Base-by-base conservation (phyloP, 2,329 filamentous ascomycete genomes). In the Phialophora tarda region DNA sequence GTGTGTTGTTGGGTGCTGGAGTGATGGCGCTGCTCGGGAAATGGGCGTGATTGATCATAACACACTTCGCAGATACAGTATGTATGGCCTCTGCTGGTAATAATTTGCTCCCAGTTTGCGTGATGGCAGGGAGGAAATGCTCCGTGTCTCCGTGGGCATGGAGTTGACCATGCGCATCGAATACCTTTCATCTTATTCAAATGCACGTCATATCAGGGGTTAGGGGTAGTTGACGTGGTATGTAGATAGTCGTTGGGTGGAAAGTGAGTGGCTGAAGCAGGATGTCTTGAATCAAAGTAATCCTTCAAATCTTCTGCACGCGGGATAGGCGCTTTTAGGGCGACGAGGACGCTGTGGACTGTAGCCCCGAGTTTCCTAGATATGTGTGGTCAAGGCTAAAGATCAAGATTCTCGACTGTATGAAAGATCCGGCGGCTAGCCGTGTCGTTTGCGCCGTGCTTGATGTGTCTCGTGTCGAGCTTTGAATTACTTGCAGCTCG, bases 11-110 rank as follows among this genome's bases (percentile, higher is more conserved):
- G 30, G 82, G 82, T 10, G 75, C 78, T 1, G 78, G 74, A 1
- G 56, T 83, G 23, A 84, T 84, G 82, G 81, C 82, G 5, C 65
- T 84, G 65, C 72, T 84, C 11, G 82, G 82, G 6, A 84, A 84
- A 69, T 84, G 82, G 82, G 82, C 82, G 14, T 82, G 71, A 74
- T 54, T 44, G 24, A 41, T 17, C 48, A 23, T 26, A 26, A 24
- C n/a, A 11, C 17, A 24, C 24, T 26, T 23, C 21, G 48, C 21
- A 51, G 24, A n/a, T 28, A n/a, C n/a, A n/a, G n/a, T n/a, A 17
- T 34, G 26, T 26, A 17, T 34, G 8, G 34, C 14, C 34, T 17
- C 34, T 41, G 34, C 34, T 17, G 34, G 34, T 41, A 41, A 17
- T 17, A 41, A 41, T 6, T 34, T 34, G 32, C 32, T 34, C 32